Evolutionary conservation across 345 rosid species (phyloP).

Genomic region (Rhizophora apiculata): DNA sequence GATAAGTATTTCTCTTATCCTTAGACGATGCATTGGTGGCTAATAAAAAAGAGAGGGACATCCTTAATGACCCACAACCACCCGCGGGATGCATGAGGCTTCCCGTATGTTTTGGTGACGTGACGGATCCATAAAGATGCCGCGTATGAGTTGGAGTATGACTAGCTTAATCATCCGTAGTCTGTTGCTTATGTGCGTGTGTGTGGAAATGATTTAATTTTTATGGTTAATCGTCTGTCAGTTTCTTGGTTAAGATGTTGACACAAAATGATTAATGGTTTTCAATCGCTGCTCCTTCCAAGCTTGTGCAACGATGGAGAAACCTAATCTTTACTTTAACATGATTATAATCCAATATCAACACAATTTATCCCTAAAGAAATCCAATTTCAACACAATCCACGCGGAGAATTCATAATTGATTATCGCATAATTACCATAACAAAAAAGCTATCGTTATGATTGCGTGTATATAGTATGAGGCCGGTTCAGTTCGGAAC

Average conservation of each 20-base stretch:
- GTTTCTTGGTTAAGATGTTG: conserved; percentile 27
- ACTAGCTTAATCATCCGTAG: conserved; percentile 13
- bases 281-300: too few relatives aligned
- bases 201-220: conserved; percentile 10
- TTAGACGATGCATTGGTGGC: conserved; percentile 22
- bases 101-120: conserved; percentile 4
- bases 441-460: too few relatives aligned
- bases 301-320: too few relatives aligned
- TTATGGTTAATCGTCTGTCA: conserved; percentile 1
- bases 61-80: conserved; percentile 33
- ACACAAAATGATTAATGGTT: conserved; percentile 22
- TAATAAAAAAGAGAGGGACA: conserved; percentile 4
- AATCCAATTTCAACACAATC: too few relatives aligned
- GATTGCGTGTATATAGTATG: too few relatives aligned
- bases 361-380: too few relatives aligned
- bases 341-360: too few relatives aligned
- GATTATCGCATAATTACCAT: too few relatives aligned
- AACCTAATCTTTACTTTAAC: too few relatives aligned
- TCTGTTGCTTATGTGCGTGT: neutral
- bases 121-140: conserved; percentile 18
- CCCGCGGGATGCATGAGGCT: conserved; percentile 8
- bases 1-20: conserved; percentile 11
- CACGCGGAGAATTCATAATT: too few relatives aligned
- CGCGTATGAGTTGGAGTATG: conserved; percentile 22
- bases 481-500: too few relatives aligned